These are phyloP conservation scores for Yamadazyma trypodendri DNA, from an alignment of 1,139 yeast species.

Conservation along the genomic window DNA sequence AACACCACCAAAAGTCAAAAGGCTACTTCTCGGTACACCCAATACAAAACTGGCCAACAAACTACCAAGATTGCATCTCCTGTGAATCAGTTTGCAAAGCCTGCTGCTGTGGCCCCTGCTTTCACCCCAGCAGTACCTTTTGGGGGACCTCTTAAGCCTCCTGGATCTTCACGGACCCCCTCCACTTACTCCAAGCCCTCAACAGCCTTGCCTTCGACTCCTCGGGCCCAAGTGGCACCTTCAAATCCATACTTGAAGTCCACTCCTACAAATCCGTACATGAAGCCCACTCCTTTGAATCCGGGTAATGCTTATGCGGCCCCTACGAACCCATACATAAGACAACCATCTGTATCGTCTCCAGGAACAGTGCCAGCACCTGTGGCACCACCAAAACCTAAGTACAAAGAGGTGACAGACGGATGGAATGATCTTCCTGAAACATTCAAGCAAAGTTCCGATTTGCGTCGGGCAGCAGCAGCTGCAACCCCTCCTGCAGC, in stretches of 20 bases:
- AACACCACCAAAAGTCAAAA: slow-evolving; percentile 1
- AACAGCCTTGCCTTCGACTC: slow-evolving; percentile 5
- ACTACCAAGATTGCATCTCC: slow-evolving; percentile 11
- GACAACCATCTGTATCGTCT: slow-evolving; percentile 7
- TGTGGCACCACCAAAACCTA: slow-evolving; percentile 35
- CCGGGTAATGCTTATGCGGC: slow-evolving; percentile 9
- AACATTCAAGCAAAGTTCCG: slow-evolving; percentile 50
- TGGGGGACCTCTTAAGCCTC: neutral
- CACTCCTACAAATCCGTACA: slow-evolving; percentile 14
- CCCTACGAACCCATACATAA: slow-evolving; percentile 18
- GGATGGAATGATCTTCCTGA: slow-evolving; percentile 96
- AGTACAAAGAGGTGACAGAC: slow-evolving; percentile 60
- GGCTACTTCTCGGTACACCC: neutral
- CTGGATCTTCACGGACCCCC: neutral
- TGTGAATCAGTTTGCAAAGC: neutral
- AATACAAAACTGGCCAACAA: neutral
- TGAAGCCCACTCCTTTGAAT: slow-evolving; percentile 12
- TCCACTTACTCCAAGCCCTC: neutral
- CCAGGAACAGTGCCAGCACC: slow-evolving; percentile 10
- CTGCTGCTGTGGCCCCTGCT: slow-evolving; percentile 3
- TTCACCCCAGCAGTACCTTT: slow-evolving; percentile 10
- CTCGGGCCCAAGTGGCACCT: slow-evolving; percentile 5
- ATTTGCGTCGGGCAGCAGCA: slow-evolving; percentile 49
- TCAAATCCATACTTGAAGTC: slow-evolving; percentile 2
- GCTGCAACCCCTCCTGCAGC: slow-evolving; percentile 33